Conservation (phyloP, 495 filamentous ascomycete genomes). For the Choiromyces venosus region DNA sequence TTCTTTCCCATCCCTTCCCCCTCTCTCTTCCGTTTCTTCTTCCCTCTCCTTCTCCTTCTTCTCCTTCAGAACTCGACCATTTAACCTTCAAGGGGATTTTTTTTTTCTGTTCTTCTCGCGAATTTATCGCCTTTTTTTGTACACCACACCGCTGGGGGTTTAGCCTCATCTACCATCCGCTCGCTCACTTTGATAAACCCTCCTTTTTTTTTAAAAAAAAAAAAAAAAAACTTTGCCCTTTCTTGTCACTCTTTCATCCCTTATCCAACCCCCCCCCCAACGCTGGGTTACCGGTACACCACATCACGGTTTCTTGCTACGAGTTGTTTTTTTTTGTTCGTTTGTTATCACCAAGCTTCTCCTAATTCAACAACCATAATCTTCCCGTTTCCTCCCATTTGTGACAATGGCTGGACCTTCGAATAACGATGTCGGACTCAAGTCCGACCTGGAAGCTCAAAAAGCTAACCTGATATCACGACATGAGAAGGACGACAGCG, state of each 20-base stretch:
- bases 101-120: neutral
- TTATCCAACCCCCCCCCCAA: neutral
- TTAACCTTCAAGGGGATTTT: neutral
- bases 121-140: neutral
- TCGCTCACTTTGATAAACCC: neutral
- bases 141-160: neutral
- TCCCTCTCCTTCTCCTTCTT: neutral
- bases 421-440: conserved; percentile 38
- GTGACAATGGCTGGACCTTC: neutral
- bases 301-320: neutral
- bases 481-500: neutral
- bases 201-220: no score
- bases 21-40: neutral
- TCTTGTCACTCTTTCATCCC: neutral
- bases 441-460: conserved; percentile 43
- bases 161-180: neutral
- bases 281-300: neutral
- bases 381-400: neutral
- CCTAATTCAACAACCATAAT: neutral
- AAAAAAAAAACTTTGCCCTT: neutral
- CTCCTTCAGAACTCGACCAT: neutral
- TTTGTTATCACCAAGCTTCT: neutral
- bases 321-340: neutral
- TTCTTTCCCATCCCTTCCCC: neutral
- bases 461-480: conserved; percentile 20